phyloP scores from a whole-genome alignment of 179 eudicot genomes.

The Silene coronaria region DNA sequence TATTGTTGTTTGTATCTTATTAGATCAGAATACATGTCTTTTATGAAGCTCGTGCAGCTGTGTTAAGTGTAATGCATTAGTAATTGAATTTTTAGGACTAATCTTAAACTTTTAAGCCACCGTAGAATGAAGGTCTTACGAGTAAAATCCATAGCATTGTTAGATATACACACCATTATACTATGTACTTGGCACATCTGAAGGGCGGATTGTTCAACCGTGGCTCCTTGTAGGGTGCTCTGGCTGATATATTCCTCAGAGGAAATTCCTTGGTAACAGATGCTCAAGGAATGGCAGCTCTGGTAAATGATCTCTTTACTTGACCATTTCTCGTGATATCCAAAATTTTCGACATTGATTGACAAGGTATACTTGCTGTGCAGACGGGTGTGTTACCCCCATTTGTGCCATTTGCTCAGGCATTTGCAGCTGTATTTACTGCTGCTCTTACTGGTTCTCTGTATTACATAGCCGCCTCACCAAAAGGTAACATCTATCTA shows the following conservation, averaged over 20 bases:
- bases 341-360: not conserved
- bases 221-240: conserved; percentile 57
- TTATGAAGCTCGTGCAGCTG: not conserved
- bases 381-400: conserved; percentile 93
- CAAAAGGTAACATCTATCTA: conserved; percentile 53
- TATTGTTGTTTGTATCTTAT: not conserved
- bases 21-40: not conserved
- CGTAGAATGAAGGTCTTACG: not conserved
- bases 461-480: conserved; percentile 87
- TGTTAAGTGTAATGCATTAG: not conserved
- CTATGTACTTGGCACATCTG: not conserved
- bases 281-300: conserved; percentile 77
- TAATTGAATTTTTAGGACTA: too few relatives aligned
- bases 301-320: conserved; percentile 38
- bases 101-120: too few relatives aligned
- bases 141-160: not conserved
- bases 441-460: conserved; percentile 94
- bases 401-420: conserved; percentile 94
- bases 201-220: not conserved
- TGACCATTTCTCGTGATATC: not conserved
- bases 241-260: conserved; percentile 72
- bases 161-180: not conserved
- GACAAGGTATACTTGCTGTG: conserved; percentile 6
- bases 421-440: conserved; percentile 93
- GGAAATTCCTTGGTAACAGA: conserved; percentile 61